Evolutionary conservation across 2,329 filamentous ascomycete genomes (phyloP), one percentile per base, ranked within the genome.

Genomic region (Gliomastix tumulicola): DNA sequence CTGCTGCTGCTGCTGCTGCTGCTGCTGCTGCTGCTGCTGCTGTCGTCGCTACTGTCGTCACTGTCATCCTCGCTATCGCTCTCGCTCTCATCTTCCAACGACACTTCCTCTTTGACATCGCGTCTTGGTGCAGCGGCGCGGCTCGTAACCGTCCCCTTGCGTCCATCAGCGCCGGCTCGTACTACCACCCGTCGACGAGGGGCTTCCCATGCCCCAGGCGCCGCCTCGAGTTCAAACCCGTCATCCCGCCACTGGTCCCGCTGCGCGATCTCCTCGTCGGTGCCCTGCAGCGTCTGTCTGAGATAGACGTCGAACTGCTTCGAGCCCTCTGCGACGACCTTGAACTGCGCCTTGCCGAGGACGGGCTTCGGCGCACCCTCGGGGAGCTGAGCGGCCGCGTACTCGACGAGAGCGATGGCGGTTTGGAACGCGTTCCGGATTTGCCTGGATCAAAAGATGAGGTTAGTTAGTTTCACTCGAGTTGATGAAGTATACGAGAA

Each of bases 351-450:
- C 19, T 30, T 35, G 7, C 39, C 39, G 7, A 43, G 34, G 4
- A 9, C 21, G 13, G 38, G 38, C 15, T 25, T 40, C 3, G 38
- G 38, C 6, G 37, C 32, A 11, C 18, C 35, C 15, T 34, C 8
- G 4, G 16, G 4, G 9, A 30, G 27, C 4, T 19, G 18, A 11
- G 32, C 30, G 15, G 17, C 23, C 13, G 41, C 31, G 17, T 47
- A 32, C 31, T 48, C 39, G 3, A 37, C 41, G 3, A 50, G 38
- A 4, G 47, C 46, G 4, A 47, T 43, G 11, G 47, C 41, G 2
- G 46, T 50, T n/a, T 46, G 48, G 20, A 46, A 49, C 2, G 47
- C 46, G 21, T 50, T 50, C 5, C 47, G 45, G 11, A 49, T 49
- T 42, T 50, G 47, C n/a, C 48, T 42, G 21, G n/a, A 19, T 13